A percentile compares a stretch with the other conserved stretches of the same genome.
Evolutionary conservation across 2,329 filamentous ascomycete species (phyloP).

Genomic region (Botrytis elliptica): DNA sequence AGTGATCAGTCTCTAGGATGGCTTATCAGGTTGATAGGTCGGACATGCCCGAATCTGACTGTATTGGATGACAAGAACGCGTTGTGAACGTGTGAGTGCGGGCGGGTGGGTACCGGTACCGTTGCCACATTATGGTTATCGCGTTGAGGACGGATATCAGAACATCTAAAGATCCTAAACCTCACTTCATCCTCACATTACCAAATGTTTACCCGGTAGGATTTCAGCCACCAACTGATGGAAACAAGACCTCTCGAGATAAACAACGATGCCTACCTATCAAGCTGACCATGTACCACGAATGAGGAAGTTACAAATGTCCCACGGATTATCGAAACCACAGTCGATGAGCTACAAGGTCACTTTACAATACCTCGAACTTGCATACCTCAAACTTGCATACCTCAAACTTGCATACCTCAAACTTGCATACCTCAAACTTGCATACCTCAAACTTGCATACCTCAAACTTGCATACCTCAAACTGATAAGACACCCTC

Average conservation of each 20-base stretch:
- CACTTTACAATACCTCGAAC: not conserved
- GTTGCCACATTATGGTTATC: not conserved
- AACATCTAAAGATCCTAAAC: not conserved
- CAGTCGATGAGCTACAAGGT: not conserved
- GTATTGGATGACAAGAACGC: not conserved
- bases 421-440: not conserved
- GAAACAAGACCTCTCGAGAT: not conserved
- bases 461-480: not conserved
- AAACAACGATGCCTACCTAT: not conserved
- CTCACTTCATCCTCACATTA: not conserved
- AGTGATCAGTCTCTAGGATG: slow-evolving; percentile 6
- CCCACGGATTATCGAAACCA: not conserved
- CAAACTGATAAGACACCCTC: not conserved
- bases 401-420: not conserved
- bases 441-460: not conserved
- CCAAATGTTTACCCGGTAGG: not conserved
- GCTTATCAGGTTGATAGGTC: slow-evolving; percentile 5
- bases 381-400: too few relatives aligned
- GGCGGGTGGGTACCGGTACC: not conserved
- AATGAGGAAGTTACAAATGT: not conserved
- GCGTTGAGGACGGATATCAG: not conserved
- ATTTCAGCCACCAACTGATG: not conserved
- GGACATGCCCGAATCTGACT: slow-evolving; percentile 6
- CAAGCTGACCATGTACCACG: not conserved
- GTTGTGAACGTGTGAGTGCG: not conserved